Evolutionary conservation across 257 asterid genomes (phyloP), one percentile per base, ranked within the genome.

Genomic region (Capsicum pubescens): DNA sequence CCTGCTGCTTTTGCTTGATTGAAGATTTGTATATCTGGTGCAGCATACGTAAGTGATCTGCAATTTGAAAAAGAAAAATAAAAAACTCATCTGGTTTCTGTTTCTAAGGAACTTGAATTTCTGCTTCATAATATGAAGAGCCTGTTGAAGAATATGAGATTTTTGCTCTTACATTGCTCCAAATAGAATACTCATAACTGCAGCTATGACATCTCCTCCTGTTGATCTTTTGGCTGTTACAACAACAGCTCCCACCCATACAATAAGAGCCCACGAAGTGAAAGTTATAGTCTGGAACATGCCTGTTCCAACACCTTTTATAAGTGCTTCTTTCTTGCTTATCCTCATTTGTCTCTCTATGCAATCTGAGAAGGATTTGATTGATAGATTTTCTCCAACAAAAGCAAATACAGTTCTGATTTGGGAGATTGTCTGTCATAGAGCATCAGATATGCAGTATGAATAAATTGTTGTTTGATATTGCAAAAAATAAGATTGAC

Each of bases 1-100:
- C 97, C 97, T 84, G 98, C 95, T n/a, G 98, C 97, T 88, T 89
- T 92, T 76, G 97, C 97, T 86, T 93, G 97, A 84, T 93, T 92
- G 92, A 93, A 93, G 87, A 90, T 87, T 86, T 92, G 95, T 95
- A 93, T 91, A 88, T 94, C 97, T 50, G 97, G 98, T 85, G 98
- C 97, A 76, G 98, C 97, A 84, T 94, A 86, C 44, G 98, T 91
- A 84, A 94, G 93, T 48, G 98, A 93, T 92, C 95, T 91, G 94
- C 63, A 90, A 86, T 88, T 58, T 78, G 68, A 57, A 80, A 63
- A 44, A 52, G 42, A 63, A n/a, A 6, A n/a, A 13, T 32, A 32
- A 76, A 82, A 82, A 82, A 80, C 8, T 84, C 84, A 39, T 61
- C 14, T n/a, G 79, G 13, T 32, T 46, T 77, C 48, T 52, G 59